A percentile compares a stretch with the other conserved stretches of the same genome.
Conservation (phyloP, 1,284 basidiomycete species). For the Leccinum glutinopallens region DNA sequence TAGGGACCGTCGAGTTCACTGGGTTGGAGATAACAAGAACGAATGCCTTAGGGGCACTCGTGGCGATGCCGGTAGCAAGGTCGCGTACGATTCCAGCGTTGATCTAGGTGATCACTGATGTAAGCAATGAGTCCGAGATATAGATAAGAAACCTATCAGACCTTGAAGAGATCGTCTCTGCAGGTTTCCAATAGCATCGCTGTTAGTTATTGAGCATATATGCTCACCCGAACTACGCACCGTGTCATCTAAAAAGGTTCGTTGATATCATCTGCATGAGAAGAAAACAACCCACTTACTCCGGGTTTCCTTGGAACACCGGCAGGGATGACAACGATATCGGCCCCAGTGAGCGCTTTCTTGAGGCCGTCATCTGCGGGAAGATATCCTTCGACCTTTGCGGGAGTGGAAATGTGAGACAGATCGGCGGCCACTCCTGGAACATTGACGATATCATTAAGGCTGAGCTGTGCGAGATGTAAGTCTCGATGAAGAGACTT, state of each 20-base stretch:
- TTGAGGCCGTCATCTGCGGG: constrained; percentile 79
- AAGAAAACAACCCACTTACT: constrained; percentile 47
- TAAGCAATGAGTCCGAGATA: constrained; percentile 6
- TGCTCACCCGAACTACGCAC: constrained; percentile 42
- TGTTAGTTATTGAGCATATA: constrained; percentile 22
- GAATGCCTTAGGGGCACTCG: constrained; percentile 86
- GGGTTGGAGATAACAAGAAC: constrained; percentile 97
- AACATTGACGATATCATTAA: constrained; percentile 97
- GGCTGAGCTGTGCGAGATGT: constrained; percentile 57
- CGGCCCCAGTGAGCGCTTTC: constrained; percentile 82
- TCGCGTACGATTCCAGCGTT: constrained; percentile 97
- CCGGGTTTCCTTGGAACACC: constrained; percentile 97
- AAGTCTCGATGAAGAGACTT: background rate
- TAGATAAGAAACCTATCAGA: constrained; percentile 33
- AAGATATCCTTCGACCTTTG: constrained; percentile 78
- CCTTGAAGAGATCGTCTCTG: constrained; percentile 94
- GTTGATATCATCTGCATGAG: constrained; percentile 10
- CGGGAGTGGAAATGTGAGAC: constrained; percentile 83
- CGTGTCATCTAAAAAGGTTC: constrained; percentile 64
- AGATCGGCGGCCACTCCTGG: constrained; percentile 96
- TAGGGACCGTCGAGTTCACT: constrained; percentile 97
- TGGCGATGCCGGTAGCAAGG: constrained; percentile 89
- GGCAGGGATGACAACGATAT: constrained; percentile 95
- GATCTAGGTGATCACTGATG: constrained; percentile 56
- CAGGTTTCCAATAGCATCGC: constrained; percentile 20